Evolutionary conservation across 352 stramenopile species (phyloP).

Genomic region (Globisporangium spinosum): DNA sequence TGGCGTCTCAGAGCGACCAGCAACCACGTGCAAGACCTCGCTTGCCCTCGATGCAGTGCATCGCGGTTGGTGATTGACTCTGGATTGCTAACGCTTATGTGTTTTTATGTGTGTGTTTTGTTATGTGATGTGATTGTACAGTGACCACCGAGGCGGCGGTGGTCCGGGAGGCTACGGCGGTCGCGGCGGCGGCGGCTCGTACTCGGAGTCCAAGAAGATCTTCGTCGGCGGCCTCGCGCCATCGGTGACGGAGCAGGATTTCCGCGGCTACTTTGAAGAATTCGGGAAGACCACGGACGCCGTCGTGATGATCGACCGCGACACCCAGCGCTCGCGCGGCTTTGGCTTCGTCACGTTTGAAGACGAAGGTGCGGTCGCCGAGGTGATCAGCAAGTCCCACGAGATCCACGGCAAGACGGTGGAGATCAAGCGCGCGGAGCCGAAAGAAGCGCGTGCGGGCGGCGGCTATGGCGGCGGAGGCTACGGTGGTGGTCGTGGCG

Average conservation of each 20-base stretch:
- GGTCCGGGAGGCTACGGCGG: constrained; percentile 16
- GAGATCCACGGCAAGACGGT: constrained; percentile 90
- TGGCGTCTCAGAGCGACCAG: background rate
- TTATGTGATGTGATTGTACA: constrained; percentile 18
- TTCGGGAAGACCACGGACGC: constrained; percentile 89
- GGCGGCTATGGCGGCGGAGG: constrained; percentile 28
- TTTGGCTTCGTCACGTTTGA: constrained; percentile 94
- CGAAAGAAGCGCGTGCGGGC: constrained; percentile 57
- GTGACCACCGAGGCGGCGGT: constrained; percentile 19
- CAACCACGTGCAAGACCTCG: background rate
- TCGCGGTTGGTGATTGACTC: background rate
- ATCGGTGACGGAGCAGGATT: constrained; percentile 87
- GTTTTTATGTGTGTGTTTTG: constrained; percentile 1
- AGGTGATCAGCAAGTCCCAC: constrained; percentile 87
- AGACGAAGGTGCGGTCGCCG: constrained; percentile 83
- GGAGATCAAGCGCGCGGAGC: constrained; percentile 87
- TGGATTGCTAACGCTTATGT: constrained; percentile 4
- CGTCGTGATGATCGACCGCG: constrained; percentile 92
- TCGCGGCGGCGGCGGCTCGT: constrained; percentile 25
- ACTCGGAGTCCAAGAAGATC: constrained; percentile 88
- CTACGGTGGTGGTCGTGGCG: constrained; percentile 18
- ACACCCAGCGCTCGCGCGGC: constrained; percentile 87
- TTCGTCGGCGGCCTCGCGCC: constrained; percentile 89
- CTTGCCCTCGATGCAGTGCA: constrained; percentile 2
- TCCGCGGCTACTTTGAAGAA: constrained; percentile 90